Conservation (phyloP, 2,329 filamentous ascomycete genomes). For the Fusarium sp. region DNA sequence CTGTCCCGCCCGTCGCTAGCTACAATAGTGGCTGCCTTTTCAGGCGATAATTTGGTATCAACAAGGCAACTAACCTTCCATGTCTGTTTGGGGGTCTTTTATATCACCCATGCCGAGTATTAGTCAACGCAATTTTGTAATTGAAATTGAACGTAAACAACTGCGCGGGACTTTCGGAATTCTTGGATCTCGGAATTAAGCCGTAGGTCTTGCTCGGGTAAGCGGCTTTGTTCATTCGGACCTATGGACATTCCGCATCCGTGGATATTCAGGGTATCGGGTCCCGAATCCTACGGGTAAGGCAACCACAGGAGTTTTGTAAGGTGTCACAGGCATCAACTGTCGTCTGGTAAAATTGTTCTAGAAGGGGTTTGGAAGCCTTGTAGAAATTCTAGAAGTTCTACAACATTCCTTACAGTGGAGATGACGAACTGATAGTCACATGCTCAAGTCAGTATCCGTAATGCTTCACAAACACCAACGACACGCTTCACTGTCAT, state of each 20-base stretch:
- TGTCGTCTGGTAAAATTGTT: background rate
- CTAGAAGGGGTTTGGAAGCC: background rate
- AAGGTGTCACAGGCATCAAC: background rate
- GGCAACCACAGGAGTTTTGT: background rate
- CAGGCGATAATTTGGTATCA: background rate
- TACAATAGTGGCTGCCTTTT: background rate
- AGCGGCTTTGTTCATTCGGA: background rate
- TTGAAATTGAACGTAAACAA: background rate
- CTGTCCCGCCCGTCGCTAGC: background rate
- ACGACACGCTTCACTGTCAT: background rate
- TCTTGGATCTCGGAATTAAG: background rate
- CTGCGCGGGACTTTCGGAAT: background rate
- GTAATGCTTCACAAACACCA: background rate
- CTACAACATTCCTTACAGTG: background rate
- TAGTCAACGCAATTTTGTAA: background rate
- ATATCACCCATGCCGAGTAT: background rate
- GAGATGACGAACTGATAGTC: background rate
- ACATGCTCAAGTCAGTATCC: background rate
- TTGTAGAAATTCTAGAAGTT: background rate
- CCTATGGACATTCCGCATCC: background rate
- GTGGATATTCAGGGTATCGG: background rate
- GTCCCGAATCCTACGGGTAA: background rate
- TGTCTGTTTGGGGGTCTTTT: background rate
- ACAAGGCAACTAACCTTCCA: background rate
- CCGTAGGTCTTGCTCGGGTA: background rate